Conservation (phyloP, 2,329 filamentous ascomycete species). For the Thelonectria discophora region DNA sequence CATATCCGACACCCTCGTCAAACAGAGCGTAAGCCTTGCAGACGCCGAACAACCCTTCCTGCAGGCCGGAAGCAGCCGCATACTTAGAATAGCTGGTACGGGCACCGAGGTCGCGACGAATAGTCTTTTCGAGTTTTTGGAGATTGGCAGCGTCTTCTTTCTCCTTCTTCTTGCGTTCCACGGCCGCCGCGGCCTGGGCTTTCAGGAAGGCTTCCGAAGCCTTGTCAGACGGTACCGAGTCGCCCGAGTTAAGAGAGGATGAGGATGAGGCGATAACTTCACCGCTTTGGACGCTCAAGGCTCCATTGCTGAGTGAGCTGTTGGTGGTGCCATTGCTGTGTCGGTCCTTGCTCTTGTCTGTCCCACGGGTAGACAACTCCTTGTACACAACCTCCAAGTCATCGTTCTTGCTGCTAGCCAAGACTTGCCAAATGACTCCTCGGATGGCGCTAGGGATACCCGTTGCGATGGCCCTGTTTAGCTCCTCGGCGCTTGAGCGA, state of each 20-base stretch:
- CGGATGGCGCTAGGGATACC: slow-evolving; percentile 95
- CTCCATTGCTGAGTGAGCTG: slow-evolving; percentile 63
- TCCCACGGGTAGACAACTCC: slow-evolving; percentile 81
- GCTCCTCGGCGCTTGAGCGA: slow-evolving; percentile 85
- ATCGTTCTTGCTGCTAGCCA: slow-evolving; percentile 94
- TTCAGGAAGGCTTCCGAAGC: slow-evolving; percentile 71
- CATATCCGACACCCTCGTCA: slow-evolving; percentile 93
- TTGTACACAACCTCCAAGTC: slow-evolving; percentile 88
- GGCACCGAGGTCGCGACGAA: slow-evolving; percentile 88
- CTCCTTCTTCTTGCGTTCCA: slow-evolving; percentile 78
- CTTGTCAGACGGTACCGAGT: slow-evolving; percentile 70
- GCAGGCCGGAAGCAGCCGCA: slow-evolving; percentile 86
- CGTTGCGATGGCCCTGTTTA: slow-evolving; percentile 89
- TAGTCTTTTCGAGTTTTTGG: slow-evolving; percentile 87
- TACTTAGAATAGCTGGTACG: slow-evolving; percentile 98
- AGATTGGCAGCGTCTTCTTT: slow-evolving; percentile 80
- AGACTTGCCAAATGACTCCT: slow-evolving; percentile 98
- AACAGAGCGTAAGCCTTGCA: slow-evolving; percentile 98
- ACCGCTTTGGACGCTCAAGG: slow-evolving; percentile 65
- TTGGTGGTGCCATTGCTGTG: slow-evolving; percentile 63
- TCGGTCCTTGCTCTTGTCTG: slow-evolving; percentile 78
- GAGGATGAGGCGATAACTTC: slow-evolving; percentile 79
- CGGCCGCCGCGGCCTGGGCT: slow-evolving; percentile 68
- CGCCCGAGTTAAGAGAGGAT: slow-evolving; percentile 84
- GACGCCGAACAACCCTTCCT: slow-evolving; percentile 92